Evolutionary conservation across 306 rosid genomes (phyloP).

Genomic region (Hippophae tibetana): DNA sequence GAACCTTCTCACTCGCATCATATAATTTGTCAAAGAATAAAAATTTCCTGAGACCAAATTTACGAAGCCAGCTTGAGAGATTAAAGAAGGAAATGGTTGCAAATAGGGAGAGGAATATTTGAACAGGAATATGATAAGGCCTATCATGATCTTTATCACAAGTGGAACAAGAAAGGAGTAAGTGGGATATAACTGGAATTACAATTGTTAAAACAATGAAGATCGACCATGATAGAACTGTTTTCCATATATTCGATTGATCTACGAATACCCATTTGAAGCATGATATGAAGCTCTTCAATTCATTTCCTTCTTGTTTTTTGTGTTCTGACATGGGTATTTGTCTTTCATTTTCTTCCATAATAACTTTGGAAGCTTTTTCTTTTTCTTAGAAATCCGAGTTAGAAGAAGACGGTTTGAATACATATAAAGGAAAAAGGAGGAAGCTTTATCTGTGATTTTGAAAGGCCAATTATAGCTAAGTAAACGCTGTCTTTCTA

Average conservation of each 20-base stretch:
- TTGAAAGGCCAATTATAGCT: too few relatives aligned
- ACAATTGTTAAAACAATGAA: slow-evolving; percentile 43
- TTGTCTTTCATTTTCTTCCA: slow-evolving; percentile 43
- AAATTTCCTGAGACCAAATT: slow-evolving; percentile 47
- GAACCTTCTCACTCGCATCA: slow-evolving; percentile 47
- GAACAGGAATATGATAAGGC: slow-evolving; percentile 66
- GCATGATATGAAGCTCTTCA: slow-evolving; percentile 36
- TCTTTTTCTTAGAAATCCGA: too few relatives aligned
- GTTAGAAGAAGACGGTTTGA: too few relatives aligned
- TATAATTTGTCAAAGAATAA: slow-evolving; percentile 61
- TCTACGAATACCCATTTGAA: slow-evolving; percentile 64
- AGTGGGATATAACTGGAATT: slow-evolving; percentile 55
- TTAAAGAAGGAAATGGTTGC: slow-evolving; percentile 46
- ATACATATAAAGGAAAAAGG: too few relatives aligned
- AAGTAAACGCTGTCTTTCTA: too few relatives aligned
- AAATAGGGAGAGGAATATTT: slow-evolving; percentile 46
- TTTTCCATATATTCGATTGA: slow-evolving; percentile 41
- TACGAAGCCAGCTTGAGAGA: slow-evolving; percentile 53
- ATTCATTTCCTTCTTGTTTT: slow-evolving; percentile 28
- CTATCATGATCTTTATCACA: slow-evolving; percentile 63
- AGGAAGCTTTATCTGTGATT: too few relatives aligned
- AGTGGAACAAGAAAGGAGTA: slow-evolving; percentile 47
- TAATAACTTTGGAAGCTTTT: slow-evolving; percentile 14
- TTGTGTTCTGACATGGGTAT: slow-evolving; percentile 4
- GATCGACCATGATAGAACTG: slow-evolving; percentile 53